Evolutionary conservation across 1,284 basidiomycete species (phyloP), one percentile per base, ranked within the genome.

Genomic region (Rhodofomes roseus): DNA sequence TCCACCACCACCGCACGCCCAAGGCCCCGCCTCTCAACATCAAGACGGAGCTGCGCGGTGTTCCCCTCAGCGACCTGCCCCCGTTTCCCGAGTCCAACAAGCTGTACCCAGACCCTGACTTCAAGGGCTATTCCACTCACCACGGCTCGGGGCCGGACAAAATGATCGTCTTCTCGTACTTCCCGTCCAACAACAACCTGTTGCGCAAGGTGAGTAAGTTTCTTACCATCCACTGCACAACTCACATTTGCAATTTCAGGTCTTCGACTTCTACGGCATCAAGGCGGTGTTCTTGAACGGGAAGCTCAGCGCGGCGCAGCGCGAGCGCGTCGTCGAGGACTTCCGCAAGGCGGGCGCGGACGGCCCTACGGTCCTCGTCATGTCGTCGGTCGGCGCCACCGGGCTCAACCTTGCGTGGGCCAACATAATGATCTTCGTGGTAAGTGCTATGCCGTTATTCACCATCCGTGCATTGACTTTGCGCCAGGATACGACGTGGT

Each of bases 361-460:
- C 0, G 63, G 62, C 0, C 3, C 59, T 0, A 44, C 57, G 0
- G 61, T 72, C 0, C 55, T 72, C 0, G 61, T 72, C 0, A 41
- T 72, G 0, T 72, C 70, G 0, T 55, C 46, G 36, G 68, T 71
- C 1, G 62, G 67, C 0, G 23, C 36, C 0, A 46, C 67, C 0
- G 56, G 68, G 0, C 40, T 72, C 0, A 72, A 72, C 22, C 36
- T 72, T 0, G 61, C 63, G 0, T 71, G 56, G 4, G 59, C 65
- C 0, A 71, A 70, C 23, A 34, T 72, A 0, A 57, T 72, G 54
- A 39, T 69, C 1, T 57, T 71, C 0, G 43, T 59, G 0, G 65
- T 68, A 0, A 27, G 66, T 65, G 16, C 1, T 16, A n/a, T 34
- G 1, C 20, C 27, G n/a, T 12, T 11, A 6, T 34, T 27, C 27